phyloP scores from a whole-genome alignment of 257 asterid species.

The Nicotiana tabacum region DNA sequence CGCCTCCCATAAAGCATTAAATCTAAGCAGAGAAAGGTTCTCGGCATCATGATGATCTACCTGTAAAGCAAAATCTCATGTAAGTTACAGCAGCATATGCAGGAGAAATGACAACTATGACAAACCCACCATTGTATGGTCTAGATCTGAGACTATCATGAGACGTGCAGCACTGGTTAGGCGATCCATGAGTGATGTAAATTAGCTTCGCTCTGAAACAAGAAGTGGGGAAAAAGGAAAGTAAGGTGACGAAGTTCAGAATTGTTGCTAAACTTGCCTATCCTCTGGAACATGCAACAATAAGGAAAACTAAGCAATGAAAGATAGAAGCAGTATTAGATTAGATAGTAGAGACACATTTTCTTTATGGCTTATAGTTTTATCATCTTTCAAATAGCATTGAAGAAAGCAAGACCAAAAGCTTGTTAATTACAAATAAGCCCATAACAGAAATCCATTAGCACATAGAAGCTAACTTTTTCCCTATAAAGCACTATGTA shows the following conservation, averaged over 20 bases:
- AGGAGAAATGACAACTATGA: background rate
- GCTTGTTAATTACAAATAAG: background rate
- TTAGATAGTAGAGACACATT: background rate
- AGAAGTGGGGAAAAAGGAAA: constrained; percentile 11
- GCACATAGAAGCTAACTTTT: background rate
- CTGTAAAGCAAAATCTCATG: constrained; percentile 37
- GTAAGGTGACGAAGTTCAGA: background rate
- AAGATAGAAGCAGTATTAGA: background rate
- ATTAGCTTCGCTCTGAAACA: constrained; percentile 37
- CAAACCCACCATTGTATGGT: constrained; percentile 80
- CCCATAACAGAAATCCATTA: background rate
- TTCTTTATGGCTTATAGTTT: background rate
- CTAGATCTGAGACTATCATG: constrained; percentile 98
- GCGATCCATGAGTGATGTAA: constrained; percentile 53
- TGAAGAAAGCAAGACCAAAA: background rate
- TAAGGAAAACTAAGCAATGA: background rate
- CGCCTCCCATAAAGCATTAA: constrained; percentile 95
- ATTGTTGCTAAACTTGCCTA: background rate
- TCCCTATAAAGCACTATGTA: background rate
- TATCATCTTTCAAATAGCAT: background rate
- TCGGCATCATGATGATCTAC: constrained; percentile 88
- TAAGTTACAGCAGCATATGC: constrained; percentile 12
- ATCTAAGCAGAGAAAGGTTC: constrained; percentile 82
- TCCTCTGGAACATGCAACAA: background rate
- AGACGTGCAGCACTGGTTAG: constrained; percentile 64